Evolutionary conservation across 1,284 basidiomycete species (phyloP), one percentile per base, ranked within the genome.

Genomic region (Fomitopsis betulina): DNA sequence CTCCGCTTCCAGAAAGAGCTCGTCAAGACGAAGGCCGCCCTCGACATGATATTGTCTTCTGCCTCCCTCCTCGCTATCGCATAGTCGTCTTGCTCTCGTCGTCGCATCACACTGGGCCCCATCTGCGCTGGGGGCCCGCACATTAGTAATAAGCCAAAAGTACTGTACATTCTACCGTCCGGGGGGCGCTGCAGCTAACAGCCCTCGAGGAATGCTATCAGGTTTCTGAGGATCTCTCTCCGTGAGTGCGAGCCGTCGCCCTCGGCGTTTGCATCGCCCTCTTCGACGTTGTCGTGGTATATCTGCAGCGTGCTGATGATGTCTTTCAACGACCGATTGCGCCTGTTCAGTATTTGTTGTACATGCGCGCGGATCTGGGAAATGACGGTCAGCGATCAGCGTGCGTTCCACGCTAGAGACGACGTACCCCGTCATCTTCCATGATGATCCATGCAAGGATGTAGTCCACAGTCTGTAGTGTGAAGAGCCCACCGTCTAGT

Each of bases 351-450:
- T 77, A 97, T 87, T 67, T 86, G 83, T 55, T 81, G 73, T 9
- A 87, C 77, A 71, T 97, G 95, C 17, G 76, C 75, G 42, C 85
- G 86, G 57, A 91, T 82, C 92, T 94, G 63, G 39, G 55, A 52
- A 60, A 12, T 21, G 27, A 70, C 42, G 65, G 65, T 54, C 51
- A 54, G 38, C 5, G n/a, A 6, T 6, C 1, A 9, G 17, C 32
- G 51, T 19, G 21, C 5, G 33, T 9, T n/a, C 42, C n/a, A 9
- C 39, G 17, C 37, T 23, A 27, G 43, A 57, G 30, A 38, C 53
- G 47, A 61, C 91, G 60, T 75, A 96, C 94, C 33, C 95, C 97
- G 67, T 99, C 97, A 66, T 99, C 97, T 75, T 99, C 97, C 94
- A 98, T 97, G 58, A 86, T 83, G 30, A 98, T 74, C 97, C 97